These are phyloP conservation scores for Firmiana major DNA, from an alignment of 345 rosid genomes.

Conservation along the genomic window DNA sequence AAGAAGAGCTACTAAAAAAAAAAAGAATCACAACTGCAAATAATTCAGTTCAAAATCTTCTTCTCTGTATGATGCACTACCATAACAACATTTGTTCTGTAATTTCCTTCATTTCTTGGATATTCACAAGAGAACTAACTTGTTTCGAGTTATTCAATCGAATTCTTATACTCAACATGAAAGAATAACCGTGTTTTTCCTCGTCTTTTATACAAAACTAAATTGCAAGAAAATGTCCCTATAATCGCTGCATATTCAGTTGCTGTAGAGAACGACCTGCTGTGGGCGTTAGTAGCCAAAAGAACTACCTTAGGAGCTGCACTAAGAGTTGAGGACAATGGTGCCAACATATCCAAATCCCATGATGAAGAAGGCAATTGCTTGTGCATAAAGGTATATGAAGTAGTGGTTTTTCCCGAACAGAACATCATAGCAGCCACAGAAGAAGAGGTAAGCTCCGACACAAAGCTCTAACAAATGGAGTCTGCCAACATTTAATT, in stretches of 20 bases:
- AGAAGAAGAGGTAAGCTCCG: constrained; percentile 68
- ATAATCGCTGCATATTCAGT: not conserved
- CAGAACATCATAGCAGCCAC: constrained; percentile 62
- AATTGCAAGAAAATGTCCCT: not conserved
- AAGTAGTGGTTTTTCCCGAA: constrained; percentile 64
- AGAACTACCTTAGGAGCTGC: not conserved
- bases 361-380: constrained; percentile 72
- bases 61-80: constrained; percentile 10
- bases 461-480: constrained; percentile 66
- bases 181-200: constrained; percentile 11
- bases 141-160: constrained; percentile 2
- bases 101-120: constrained; percentile 8
- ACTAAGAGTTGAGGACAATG: constrained; percentile 38
- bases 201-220: constrained; percentile 11
- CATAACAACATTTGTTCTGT: constrained; percentile 6
- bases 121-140: constrained; percentile 23
- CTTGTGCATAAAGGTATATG: constrained; percentile 68
- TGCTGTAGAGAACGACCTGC: not conserved
- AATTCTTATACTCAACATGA: constrained; percentile 17
- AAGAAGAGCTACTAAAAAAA: not conserved
- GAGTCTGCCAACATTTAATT: constrained; percentile 35
- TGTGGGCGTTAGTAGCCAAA: not conserved
- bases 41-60: constrained; percentile 16
- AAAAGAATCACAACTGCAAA: not conserved
- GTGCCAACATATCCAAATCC: constrained; percentile 83